phyloP scores from a whole-genome alignment of 2,329 filamentous ascomycete genomes.

The Fusarium duplospermum region DNA sequence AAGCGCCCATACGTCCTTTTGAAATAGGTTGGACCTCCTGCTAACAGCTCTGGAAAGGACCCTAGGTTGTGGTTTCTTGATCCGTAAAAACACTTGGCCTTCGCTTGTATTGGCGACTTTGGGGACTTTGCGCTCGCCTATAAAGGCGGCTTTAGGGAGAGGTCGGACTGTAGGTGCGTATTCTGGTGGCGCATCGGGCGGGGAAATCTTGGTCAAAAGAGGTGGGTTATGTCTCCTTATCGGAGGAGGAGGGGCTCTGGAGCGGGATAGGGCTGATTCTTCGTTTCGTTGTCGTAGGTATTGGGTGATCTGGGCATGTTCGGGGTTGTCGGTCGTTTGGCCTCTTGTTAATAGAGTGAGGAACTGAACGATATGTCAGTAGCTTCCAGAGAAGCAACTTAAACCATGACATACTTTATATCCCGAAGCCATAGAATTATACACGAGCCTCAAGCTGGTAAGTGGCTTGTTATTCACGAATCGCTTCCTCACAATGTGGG shows the following conservation, averaged over 20 bases:
- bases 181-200: conserved; percentile 52
- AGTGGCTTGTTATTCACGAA: conserved; percentile 71
- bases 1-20: conserved; percentile 53
- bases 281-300: conserved; percentile 52
- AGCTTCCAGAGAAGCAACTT: not conserved
- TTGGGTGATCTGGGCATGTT: conserved; percentile 55
- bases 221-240: conserved; percentile 35
- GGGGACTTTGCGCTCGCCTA: conserved; percentile 61
- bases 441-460: conserved; percentile 69
- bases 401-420: conserved; percentile 65
- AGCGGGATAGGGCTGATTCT: conserved; percentile 37
- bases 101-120: conserved; percentile 63
- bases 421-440: conserved; percentile 72
- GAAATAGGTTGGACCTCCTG: conserved; percentile 60
- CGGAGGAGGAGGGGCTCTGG: conserved; percentile 24
- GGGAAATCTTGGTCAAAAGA: conserved; percentile 50
- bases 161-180: conserved; percentile 63
- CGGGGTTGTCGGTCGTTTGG: conserved; percentile 50
- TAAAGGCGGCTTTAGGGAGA: conserved; percentile 60
- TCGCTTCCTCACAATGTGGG: conserved; percentile 68
- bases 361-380: conserved; percentile 47
- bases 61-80: conserved; percentile 72
- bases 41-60: conserved; percentile 69
- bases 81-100: conserved; percentile 72
- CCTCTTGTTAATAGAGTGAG: conserved; percentile 56